Base-by-base conservation (phyloP, 495 filamentous ascomycete species). In the Chaetomium fimeti region DNA sequence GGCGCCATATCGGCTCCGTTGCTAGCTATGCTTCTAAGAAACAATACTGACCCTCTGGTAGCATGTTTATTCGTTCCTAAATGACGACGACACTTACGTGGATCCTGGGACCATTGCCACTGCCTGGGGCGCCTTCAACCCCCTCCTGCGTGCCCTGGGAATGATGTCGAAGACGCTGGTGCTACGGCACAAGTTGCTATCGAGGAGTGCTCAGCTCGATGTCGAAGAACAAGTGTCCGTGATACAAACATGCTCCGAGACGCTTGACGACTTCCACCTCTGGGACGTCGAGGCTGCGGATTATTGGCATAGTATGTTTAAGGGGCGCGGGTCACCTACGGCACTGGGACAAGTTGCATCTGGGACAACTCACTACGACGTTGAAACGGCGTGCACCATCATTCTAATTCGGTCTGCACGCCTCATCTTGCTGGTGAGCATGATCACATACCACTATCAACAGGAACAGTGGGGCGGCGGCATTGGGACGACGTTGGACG, bases 371-470 rank as follows among this genome's bases (percentile, higher is more conserved):
- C 68, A 64, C 29, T 71, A 62, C 49, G 69, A 71, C 45, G 38
- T 61, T 20, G 63, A 66, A 57, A 71, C 69, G 28, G 67, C 69
- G 15, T 71, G 69, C 53, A 69, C 66, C 18, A 65, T 69, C 51
- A 71, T 71, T 29, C 38, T 71, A 22, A 52, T 69, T 22, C 67
- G 67, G 24, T 67, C 67, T 5, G 67, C 58, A 0, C 67, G 67
- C 2, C 48, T 71, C 15, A 67, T 69, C 32, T 32, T 69, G 12
- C 22, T 71, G n/a, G 27, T 71, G 40, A 71, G 67, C 63, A 58
- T 71, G 68, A 62, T 71, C 57, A 64, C 65, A 25, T 60, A 69
- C 51, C 56, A 71, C 53, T 40, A 60, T 25, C 20, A 6, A 5
- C 58, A 60, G 28, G 45, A 61, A 53, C 45, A 49, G 24, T 3